Evolutionary conservation across 2,329 filamentous ascomycete genomes (phyloP).

Genomic region (Exophiala phaeomuriformis): DNA sequence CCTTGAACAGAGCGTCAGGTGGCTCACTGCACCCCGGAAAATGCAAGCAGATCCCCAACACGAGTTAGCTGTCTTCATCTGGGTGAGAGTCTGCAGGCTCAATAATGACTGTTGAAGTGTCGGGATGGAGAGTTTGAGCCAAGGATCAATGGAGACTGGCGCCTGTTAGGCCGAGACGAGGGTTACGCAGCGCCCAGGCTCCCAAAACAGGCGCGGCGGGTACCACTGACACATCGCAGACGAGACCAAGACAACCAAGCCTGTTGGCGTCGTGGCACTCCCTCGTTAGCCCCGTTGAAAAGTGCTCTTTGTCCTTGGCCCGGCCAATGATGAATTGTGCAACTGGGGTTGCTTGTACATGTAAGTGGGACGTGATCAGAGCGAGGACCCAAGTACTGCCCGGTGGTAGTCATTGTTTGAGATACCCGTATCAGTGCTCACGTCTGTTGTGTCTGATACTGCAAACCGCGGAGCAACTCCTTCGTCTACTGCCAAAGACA

Average conservation of each 20-base stretch:
- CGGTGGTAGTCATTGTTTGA: too few species aligned
- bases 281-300: neutral
- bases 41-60: neutral
- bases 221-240: neutral
- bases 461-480: too few species aligned
- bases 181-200: constrained; percentile 16
- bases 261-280: constrained; percentile 3
- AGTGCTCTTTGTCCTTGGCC: neutral
- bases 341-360: neutral
- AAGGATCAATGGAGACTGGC: neutral
- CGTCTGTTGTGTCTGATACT: too few species aligned
- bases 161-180: constrained; percentile 4
- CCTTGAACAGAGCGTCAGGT: neutral
- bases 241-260: constrained; percentile 18
- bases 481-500: too few species aligned
- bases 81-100: neutral
- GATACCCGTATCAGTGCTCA: too few species aligned
- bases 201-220: neutral
- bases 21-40: neutral
- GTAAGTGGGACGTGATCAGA: too few species aligned
- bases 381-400: too few species aligned
- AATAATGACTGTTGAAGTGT: neutral
- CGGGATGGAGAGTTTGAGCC: neutral
- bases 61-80: neutral
- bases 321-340: neutral